Percentiles rank a stretch among this genome's conserved stretches.
Evolutionary conservation across 345 rosid genomes (phyloP).

Genomic region (Zanthoxylum bungeanum): DNA sequence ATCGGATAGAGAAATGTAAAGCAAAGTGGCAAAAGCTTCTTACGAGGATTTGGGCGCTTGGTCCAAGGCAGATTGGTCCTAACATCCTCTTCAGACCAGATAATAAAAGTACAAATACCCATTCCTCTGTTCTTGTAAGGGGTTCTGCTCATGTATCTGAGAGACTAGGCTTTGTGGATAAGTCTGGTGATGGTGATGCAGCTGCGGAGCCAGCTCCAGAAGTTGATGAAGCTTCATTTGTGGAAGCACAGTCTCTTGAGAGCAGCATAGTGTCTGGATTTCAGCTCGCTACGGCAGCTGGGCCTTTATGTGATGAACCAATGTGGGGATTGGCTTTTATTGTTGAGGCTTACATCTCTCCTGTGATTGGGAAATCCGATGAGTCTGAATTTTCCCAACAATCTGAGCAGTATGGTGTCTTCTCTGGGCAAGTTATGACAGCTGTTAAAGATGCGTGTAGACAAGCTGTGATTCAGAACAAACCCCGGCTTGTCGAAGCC

Average conservation of each 20-base stretch:
- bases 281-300: constrained; percentile 82
- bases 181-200: constrained; percentile 16
- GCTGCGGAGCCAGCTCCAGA: constrained; percentile 29
- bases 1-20: constrained; percentile 53
- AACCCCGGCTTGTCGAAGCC: constrained; percentile 86
- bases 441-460: constrained; percentile 83
- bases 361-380: constrained; percentile 31
- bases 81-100: constrained; percentile 84
- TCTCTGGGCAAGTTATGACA: constrained; percentile 84
- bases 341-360: constrained; percentile 55
- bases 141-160: constrained; percentile 75
- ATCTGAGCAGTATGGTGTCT: constrained; percentile 61
- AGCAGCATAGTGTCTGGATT: constrained; percentile 83
- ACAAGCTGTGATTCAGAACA: constrained; percentile 66
- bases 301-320: constrained; percentile 87
- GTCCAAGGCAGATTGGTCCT: constrained; percentile 90
- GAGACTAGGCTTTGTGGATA: constrained; percentile 60
- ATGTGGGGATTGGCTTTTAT: constrained; percentile 89
- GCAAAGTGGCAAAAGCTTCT: constrained; percentile 66
- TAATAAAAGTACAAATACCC: constrained; percentile 29
- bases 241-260: constrained; percentile 60
- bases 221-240: constrained; percentile 21
- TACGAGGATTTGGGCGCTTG: constrained; percentile 85
- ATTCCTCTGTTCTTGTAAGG: constrained; percentile 45
- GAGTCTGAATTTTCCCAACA: constrained; percentile 41